These are phyloP conservation scores for Kwoniella dendrophila DNA, from an alignment of 768 basidiomycete species.

Conservation along the genomic window DNA sequence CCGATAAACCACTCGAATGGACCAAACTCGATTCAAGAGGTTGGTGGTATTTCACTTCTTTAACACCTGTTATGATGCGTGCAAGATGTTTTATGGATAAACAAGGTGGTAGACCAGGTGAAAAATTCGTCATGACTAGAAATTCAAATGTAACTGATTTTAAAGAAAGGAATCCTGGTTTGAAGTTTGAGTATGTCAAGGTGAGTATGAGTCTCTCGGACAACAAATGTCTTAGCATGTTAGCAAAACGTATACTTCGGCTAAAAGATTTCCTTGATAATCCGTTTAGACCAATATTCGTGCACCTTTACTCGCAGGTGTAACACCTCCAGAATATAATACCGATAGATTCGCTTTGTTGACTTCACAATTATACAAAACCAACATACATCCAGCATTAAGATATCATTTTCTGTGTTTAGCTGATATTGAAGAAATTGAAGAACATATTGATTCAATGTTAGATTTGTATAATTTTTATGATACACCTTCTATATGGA, in stretches of 20 bases:
- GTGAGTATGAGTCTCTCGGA: background rate
- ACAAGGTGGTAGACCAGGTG: slow-evolving; percentile 19
- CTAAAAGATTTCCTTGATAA: background rate
- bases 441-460: slow-evolving; percentile 20
- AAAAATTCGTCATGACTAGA: slow-evolving; percentile 19
- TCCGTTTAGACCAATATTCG: slow-evolving; percentile 10
- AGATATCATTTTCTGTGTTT: slow-evolving; percentile 21
- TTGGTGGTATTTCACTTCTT: slow-evolving; percentile 22
- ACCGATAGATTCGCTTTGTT: slow-evolving; percentile 14
- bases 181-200: slow-evolving; percentile 17
- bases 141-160: slow-evolving; percentile 12
- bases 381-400: slow-evolving; percentile 18
- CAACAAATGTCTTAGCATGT: background rate
- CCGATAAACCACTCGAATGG: slow-evolving; percentile 2
- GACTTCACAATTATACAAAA: slow-evolving; percentile 13
- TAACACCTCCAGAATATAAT: slow-evolving; percentile 1
- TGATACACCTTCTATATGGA: slow-evolving; percentile 13
- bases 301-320: slow-evolving; percentile 9
- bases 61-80: slow-evolving; percentile 8
- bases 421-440: slow-evolving; percentile 21
- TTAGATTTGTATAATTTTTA: slow-evolving; percentile 15
- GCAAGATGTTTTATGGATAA: slow-evolving; percentile 21
- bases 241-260: background rate
- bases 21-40: slow-evolving; percentile 14
- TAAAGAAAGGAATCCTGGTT: slow-evolving; percentile 13